Evolutionary conservation across 495 filamentous ascomycete species (phyloP).

Genomic region (Podospora didyma): DNA sequence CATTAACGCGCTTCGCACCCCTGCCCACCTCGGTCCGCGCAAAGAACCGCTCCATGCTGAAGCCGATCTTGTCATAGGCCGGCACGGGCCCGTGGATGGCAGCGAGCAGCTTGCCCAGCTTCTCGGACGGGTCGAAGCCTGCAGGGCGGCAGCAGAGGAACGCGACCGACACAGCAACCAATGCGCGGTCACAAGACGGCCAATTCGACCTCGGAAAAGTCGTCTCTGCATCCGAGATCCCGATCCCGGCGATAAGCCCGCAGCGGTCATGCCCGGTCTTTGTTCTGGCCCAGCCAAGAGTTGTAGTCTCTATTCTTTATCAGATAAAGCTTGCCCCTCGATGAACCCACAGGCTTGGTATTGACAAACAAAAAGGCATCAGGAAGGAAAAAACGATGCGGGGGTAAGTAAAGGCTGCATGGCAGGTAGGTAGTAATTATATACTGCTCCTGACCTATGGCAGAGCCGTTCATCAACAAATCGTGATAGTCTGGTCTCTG

Average conservation of each 20-base stretch:
- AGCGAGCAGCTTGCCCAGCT: conserved; percentile 58
- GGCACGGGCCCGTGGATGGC: conserved; percentile 71
- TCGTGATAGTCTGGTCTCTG: no score
- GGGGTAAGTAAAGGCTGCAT: no score
- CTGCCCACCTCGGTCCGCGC: conserved; percentile 50
- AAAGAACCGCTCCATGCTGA: conserved; percentile 78
- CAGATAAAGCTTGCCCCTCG: not conserved
- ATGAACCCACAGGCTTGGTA: no score
- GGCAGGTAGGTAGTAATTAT: no score
- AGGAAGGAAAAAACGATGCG: no score
- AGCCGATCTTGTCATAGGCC: conserved; percentile 67
- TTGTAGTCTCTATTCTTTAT: not conserved
- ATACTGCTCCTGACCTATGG: no score
- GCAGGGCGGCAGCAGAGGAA: conserved; percentile 70
- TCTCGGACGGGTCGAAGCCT: conserved; percentile 63
- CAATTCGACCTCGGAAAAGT: not conserved
- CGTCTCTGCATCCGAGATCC: not conserved
- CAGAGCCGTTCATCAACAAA: no score
- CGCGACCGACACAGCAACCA: conserved; percentile 43
- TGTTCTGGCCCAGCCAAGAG: no score
- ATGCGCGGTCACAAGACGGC: not conserved
- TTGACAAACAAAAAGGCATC: no score
- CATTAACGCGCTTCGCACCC: conserved; percentile 53
- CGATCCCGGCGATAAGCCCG: not conserved
- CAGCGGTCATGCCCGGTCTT: no score